phyloP scores from a whole-genome alignment of 2,329 filamentous ascomycete species.

The Aspergillus fumigatiaffinis region DNA sequence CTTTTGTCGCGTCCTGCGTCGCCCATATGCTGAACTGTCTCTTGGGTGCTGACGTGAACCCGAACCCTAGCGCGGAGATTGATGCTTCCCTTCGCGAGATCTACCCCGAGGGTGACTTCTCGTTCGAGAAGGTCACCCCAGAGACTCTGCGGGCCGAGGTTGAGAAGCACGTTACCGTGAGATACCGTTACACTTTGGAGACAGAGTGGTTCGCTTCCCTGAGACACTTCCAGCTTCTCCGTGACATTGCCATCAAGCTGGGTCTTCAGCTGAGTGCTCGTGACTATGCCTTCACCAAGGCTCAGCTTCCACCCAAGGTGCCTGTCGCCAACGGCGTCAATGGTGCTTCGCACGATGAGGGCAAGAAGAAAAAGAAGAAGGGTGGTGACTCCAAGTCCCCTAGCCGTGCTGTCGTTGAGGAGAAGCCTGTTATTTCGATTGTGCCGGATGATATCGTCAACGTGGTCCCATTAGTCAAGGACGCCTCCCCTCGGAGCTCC shows the following conservation, averaged over 20 bases:
- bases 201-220: constrained; percentile 63
- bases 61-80: constrained; percentile 72
- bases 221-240: constrained; percentile 77
- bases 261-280: constrained; percentile 83
- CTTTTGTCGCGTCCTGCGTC: constrained; percentile 74
- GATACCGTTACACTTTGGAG: constrained; percentile 73
- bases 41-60: constrained; percentile 70
- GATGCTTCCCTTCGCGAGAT: constrained; percentile 70
- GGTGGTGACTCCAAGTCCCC: constrained; percentile 49
- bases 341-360: constrained; percentile 33
- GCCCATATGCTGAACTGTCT: constrained; percentile 92
- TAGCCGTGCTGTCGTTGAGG: constrained; percentile 39
- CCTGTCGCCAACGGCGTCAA: constrained; percentile 37
- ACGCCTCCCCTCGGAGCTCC: constrained; percentile 83
- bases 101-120: constrained; percentile 77
- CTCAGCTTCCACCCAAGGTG: constrained; percentile 31
- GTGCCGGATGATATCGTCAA: constrained; percentile 82
- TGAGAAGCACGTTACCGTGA: constrained; percentile 63
- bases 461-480: constrained; percentile 90
- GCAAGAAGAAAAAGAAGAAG: constrained; percentile 59
- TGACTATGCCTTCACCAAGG: constrained; percentile 64
- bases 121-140: constrained; percentile 75
- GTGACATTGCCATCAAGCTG: constrained; percentile 83
- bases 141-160: constrained; percentile 67
- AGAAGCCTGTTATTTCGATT: constrained; percentile 60